These are phyloP conservation scores for Colletotrichum sp. DNA, from an alignment of 2,329 filamentous ascomycete genomes.

Conservation along the genomic window DNA sequence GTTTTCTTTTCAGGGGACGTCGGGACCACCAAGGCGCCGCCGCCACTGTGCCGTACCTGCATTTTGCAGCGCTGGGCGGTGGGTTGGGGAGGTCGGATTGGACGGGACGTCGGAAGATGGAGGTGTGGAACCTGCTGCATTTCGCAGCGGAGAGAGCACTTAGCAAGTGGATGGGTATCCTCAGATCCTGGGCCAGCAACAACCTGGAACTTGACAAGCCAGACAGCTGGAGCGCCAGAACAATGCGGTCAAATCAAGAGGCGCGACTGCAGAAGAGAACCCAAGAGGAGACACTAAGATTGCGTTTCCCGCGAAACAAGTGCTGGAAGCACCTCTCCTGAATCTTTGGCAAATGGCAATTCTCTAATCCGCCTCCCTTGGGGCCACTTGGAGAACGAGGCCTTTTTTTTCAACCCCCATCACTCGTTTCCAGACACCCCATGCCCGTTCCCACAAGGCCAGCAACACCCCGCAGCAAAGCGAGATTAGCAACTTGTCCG, in stretches of 20 bases:
- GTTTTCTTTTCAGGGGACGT: background rate
- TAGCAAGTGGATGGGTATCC: background rate
- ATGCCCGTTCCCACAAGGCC: background rate
- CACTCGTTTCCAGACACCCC: background rate
- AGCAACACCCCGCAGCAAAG: background rate
- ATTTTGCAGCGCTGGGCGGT: background rate
- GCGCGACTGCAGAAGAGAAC: background rate
- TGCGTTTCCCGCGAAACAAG: background rate
- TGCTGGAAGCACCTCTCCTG: background rate
- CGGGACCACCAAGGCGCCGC: background rate
- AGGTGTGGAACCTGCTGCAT: background rate
- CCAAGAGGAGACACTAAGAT: background rate
- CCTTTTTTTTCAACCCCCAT: background rate
- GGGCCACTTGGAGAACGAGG: background rate
- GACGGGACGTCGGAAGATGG: background rate
- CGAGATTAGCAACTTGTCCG: conserved; percentile 8
- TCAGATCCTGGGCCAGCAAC: background rate
- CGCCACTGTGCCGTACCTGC: conserved; percentile 3
- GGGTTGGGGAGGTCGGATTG: background rate
- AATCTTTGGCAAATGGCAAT: background rate
- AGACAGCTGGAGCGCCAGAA: background rate
- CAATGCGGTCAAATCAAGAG: background rate
- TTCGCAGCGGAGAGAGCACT: background rate
- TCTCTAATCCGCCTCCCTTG: background rate
- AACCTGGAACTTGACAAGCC: background rate